Percentiles rank a stretch among this genome's conserved stretches.
These are phyloP conservation scores for Phytophthora sp. DNA, from an alignment of 352 stramenopile genomes.

Conservation along the genomic window DNA sequence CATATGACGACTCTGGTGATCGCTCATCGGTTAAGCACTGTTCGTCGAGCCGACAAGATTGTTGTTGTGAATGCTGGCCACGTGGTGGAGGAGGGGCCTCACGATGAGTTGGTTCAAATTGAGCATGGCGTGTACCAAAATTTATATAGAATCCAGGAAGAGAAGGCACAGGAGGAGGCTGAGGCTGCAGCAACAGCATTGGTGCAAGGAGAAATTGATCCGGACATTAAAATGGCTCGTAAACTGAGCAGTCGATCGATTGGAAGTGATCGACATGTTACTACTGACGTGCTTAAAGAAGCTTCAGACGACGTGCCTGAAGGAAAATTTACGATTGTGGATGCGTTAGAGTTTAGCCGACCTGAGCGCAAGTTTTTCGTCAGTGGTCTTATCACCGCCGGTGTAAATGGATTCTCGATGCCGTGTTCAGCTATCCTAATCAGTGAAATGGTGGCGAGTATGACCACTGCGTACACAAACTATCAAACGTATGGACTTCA, in stretches of 20 bases:
- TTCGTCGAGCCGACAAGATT: slow-evolving; percentile 53
- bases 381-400: slow-evolving; percentile 29
- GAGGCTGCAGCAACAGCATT: slow-evolving; percentile 22
- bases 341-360: slow-evolving; percentile 25
- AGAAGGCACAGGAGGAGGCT: slow-evolving; percentile 19
- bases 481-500: slow-evolving; percentile 17
- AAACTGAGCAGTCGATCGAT: slow-evolving; percentile 8
- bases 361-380: slow-evolving; percentile 47
- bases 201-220: neutral
- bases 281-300: neutral
- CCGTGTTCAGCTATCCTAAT: slow-evolving; percentile 37
- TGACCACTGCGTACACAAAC: slow-evolving; percentile 20
- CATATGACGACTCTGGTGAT: slow-evolving; percentile 71
- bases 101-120: slow-evolving; percentile 47
- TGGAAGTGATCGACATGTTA: slow-evolving; percentile 1
- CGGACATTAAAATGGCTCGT: neutral
- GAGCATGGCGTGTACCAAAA: slow-evolving; percentile 28
- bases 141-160: slow-evolving; percentile 12
- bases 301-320: neutral
- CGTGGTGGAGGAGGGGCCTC: slow-evolving; percentile 43
- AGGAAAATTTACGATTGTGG: slow-evolving; percentile 29
- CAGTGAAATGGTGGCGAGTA: slow-evolving; percentile 30
- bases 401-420: slow-evolving; percentile 41
- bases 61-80: slow-evolving; percentile 24
- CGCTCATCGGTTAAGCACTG: slow-evolving; percentile 51